phyloP scores from a whole-genome alignment of 768 basidiomycete species.

The Jaapia argillacea region DNA sequence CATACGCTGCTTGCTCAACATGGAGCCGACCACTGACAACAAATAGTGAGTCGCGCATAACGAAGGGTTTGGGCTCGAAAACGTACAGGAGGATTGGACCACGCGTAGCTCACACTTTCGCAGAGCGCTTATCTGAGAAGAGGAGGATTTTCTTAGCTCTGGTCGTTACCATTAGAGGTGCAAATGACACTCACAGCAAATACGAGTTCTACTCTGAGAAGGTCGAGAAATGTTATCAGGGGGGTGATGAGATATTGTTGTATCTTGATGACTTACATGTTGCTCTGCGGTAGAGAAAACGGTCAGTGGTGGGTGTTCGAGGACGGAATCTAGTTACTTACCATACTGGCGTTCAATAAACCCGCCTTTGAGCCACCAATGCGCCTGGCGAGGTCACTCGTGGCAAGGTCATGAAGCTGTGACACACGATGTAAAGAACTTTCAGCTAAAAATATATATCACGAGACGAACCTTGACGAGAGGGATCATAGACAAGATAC shows the following conservation, averaged over 20 bases:
- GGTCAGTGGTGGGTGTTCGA: no score
- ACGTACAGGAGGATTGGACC: slow-evolving; percentile 71
- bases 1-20: slow-evolving; percentile 67
- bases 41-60: background rate
- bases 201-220: slow-evolving; percentile 43
- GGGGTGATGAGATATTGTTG: no score
- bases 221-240: background rate
- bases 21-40: slow-evolving; percentile 63
- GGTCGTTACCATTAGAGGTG: no score
- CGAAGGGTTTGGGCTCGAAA: background rate
- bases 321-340: no score
- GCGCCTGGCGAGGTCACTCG: slow-evolving; percentile 60
- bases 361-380: slow-evolving; percentile 73
- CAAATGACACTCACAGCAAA: slow-evolving; percentile 50
- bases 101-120: slow-evolving; percentile 73
- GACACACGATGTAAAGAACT: background rate
- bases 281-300: background rate
- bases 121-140: slow-evolving; percentile 60
- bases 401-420: slow-evolving; percentile 71
- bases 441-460: background rate
- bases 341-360: slow-evolving; percentile 74
- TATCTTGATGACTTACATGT: background rate
- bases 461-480: slow-evolving; percentile 51
- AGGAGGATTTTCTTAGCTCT: no score
- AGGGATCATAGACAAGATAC: slow-evolving; percentile 63